Percentiles rank a stretch among this genome's conserved stretches.
These are phyloP conservation scores for Boletus rex-veris DNA, from an alignment of 768 basidiomycete species.

Conservation along the genomic window DNA sequence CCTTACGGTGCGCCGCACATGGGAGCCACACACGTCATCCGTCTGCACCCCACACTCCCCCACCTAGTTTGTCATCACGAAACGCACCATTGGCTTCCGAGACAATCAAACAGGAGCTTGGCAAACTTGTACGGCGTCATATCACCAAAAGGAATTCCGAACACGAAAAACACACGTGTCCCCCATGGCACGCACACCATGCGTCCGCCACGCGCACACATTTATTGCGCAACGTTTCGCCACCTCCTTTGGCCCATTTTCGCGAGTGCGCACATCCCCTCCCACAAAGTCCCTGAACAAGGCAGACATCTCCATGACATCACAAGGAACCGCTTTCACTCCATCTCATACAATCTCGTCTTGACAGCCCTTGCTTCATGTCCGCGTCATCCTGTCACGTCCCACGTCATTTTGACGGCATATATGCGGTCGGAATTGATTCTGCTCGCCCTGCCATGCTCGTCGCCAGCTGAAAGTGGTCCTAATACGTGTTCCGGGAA, in stretches of 20 bases:
- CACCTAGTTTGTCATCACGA: neutral
- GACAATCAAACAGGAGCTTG: slow-evolving; percentile 10
- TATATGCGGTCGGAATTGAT: too few relatives aligned
- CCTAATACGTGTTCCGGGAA: slow-evolving; percentile 1
- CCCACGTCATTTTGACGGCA: neutral
- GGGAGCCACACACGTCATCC: slow-evolving; percentile 16
- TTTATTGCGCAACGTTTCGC: slow-evolving; percentile 9
- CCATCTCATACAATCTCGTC: neutral
- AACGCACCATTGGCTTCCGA: slow-evolving; percentile 11
- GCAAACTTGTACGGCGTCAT: slow-evolving; percentile 15
- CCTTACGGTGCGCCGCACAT: neutral
- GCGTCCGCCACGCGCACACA: slow-evolving; percentile 21
- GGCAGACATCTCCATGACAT: slow-evolving; percentile 4
- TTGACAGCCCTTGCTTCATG: slow-evolving; percentile 9
- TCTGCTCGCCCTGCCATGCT: neutral
- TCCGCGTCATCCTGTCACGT: slow-evolving; percentile 2
- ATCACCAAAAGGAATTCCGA: slow-evolving; percentile 9
- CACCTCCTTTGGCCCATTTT: neutral
- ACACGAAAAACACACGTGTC: slow-evolving; percentile 19
- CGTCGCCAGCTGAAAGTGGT: slow-evolving; percentile 1
- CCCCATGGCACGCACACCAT: slow-evolving; percentile 31
- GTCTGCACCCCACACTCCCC: slow-evolving; percentile 2
- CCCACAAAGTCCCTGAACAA: slow-evolving; percentile 7
- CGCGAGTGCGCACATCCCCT: neutral
- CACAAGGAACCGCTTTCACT: neutral